Percentiles rank a stretch among this genome's conserved stretches.
Conservation (phyloP, 2,329 filamentous ascomycete species). For the Raffaelea ambrosiae region DNA sequence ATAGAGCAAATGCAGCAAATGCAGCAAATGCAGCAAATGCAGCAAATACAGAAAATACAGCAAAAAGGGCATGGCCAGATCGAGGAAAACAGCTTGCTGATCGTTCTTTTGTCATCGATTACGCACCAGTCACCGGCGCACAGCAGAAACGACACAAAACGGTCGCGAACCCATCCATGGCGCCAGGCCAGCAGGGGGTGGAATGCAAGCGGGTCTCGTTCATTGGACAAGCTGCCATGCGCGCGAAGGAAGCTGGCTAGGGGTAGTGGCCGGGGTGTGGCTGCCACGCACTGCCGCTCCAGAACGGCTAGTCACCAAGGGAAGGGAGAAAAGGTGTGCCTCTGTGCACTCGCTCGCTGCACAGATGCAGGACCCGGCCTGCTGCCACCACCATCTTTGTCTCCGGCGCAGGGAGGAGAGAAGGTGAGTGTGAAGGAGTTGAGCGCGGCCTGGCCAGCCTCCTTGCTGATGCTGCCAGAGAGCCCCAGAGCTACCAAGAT, state of each 20-base stretch:
- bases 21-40: not conserved
- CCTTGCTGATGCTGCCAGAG: too few species aligned
- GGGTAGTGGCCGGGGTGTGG: too few species aligned
- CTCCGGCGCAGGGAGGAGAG: too few species aligned
- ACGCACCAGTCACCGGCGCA: not conserved
- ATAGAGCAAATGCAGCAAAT: not conserved
- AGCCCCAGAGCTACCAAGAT: too few species aligned
- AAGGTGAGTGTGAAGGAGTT: too few species aligned
- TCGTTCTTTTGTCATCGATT: conserved; percentile 1
- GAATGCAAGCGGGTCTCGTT: not conserved
- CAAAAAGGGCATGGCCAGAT: not conserved
- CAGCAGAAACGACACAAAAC: not conserved
- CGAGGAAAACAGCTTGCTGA: not conserved
- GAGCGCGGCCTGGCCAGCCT: too few species aligned
- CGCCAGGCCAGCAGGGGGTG: not conserved
- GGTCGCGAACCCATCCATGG: too few species aligned
- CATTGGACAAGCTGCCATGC: not conserved
- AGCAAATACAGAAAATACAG: not conserved
- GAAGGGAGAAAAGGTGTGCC: not conserved
- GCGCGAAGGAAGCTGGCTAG: too few species aligned
- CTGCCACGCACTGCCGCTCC: too few species aligned
- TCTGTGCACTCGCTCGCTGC: not conserved
- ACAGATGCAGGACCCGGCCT: not conserved
- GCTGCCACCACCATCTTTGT: too few species aligned
- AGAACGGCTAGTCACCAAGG: not conserved